Evolutionary conservation across 164 flowering plant genomes (phyloP).

Genomic region (Annona squamosa): DNA sequence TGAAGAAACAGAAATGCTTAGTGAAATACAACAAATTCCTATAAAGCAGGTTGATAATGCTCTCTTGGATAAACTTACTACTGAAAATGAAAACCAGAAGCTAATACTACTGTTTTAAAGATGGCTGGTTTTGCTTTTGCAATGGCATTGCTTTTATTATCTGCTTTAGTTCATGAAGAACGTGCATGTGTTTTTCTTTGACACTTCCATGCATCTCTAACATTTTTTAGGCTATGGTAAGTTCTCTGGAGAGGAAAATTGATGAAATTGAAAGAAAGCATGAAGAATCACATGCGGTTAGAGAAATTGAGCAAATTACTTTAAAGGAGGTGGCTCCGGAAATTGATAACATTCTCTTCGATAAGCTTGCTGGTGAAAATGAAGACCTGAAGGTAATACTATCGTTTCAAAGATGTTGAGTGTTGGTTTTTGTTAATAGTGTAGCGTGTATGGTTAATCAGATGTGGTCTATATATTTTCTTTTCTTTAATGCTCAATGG

Average conservation of each 20-base stretch:
- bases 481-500: not conserved
- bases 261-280: conserved; percentile 65
- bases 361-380: conserved; percentile 65
- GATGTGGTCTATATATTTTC: not conserved
- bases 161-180: not conserved
- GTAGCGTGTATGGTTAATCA: not conserved
- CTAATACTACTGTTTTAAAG: not conserved
- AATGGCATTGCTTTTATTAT: too few species aligned
- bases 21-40: conserved; percentile 33
- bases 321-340: conserved; percentile 62
- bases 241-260: conserved; percentile 76
- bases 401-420: not conserved
- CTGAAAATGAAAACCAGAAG: not conserved
- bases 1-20: conserved; percentile 67
- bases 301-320: conserved; percentile 38
- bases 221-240: conserved; percentile 23
- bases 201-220: not conserved
- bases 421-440: not conserved
- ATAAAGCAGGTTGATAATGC: not conserved
- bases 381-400: conserved; percentile 62
- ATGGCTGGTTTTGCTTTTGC: not conserved
- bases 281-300: conserved; percentile 30
- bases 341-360: conserved; percentile 47
- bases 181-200: not conserved
- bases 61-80: not conserved